These are phyloP conservation scores for Teratosphaeria nubilosa DNA, from an alignment of 2,329 filamentous ascomycete genomes.

Conservation along the genomic window DNA sequence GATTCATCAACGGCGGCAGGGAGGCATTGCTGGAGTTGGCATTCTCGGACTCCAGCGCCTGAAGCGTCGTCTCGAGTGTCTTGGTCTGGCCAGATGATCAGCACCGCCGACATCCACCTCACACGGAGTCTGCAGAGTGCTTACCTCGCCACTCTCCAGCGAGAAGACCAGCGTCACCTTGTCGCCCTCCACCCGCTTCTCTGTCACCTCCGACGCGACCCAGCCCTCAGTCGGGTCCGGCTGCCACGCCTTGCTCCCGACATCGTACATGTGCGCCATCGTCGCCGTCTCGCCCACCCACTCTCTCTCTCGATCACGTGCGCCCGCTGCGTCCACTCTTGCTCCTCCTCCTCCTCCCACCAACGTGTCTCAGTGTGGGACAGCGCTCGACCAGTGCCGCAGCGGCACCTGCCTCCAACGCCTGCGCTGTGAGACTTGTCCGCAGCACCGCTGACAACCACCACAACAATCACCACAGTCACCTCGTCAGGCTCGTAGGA, in stretches of 20 bases:
- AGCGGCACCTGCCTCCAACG: background rate
- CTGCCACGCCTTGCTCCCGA: constrained; percentile 97
- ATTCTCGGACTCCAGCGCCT: constrained; percentile 60
- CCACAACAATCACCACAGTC: background rate
- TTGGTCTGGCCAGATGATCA: constrained; percentile 50
- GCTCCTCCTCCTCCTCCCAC: background rate
- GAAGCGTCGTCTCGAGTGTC: constrained; percentile 64
- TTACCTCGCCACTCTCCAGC: constrained; percentile 86
- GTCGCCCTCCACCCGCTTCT: constrained; percentile 72
- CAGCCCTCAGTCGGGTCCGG: constrained; percentile 92
- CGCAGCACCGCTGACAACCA: background rate
- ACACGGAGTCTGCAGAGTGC: constrained; percentile 8
- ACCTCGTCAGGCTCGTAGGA: background rate
- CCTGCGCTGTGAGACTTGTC: background rate
- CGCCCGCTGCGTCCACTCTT: background rate
- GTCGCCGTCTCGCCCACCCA: background rate
- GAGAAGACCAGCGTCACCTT: constrained; percentile 82
- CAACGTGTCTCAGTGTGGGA: background rate
- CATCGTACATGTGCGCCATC: constrained; percentile 61
- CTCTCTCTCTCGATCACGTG: background rate
- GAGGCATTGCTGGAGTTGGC: constrained; percentile 56
- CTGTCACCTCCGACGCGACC: constrained; percentile 88
- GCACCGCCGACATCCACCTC: too few species aligned
- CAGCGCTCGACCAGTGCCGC: background rate
- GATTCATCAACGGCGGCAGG: constrained; percentile 93